A percentile compares a stretch with the other conserved stretches of the same genome.
phyloP scores from a whole-genome alignment of 805 yeast species.

The Yarrowia sp. region DNA sequence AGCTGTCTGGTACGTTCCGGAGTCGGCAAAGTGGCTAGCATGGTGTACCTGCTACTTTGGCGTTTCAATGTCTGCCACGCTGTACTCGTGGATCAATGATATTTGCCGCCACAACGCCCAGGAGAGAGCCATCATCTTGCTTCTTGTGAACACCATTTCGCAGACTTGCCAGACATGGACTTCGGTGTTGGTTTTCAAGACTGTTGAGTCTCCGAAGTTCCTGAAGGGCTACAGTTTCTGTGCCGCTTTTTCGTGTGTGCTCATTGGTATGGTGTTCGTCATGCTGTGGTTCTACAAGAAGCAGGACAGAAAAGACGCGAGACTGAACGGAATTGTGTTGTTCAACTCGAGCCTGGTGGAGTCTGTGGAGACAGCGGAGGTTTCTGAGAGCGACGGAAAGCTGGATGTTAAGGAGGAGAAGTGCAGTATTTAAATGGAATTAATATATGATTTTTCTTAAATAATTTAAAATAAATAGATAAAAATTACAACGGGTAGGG shows the following conservation, averaged over 20 bases:
- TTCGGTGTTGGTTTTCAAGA: constrained; percentile 47
- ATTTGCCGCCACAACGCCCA: constrained; percentile 55
- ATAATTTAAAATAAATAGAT: background rate
- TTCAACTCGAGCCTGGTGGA: background rate
- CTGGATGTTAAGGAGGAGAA: background rate
- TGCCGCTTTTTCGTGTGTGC: constrained; percentile 31
- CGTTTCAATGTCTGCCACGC: constrained; percentile 59
- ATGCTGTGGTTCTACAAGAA: constrained; percentile 52
- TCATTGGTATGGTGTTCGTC: constrained; percentile 33
- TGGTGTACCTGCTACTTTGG: constrained; percentile 56
- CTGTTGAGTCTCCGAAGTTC: constrained; percentile 36
- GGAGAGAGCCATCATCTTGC: constrained; percentile 51
- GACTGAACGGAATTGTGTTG: constrained; percentile 46
- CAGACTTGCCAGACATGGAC: constrained; percentile 57
- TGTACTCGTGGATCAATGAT: constrained; percentile 59
- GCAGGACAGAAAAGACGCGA: constrained; percentile 49
- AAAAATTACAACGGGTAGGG: too few species aligned
- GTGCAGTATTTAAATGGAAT: background rate
- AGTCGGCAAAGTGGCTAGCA: constrained; percentile 59
- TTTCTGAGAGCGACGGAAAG: background rate
- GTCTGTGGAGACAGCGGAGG: background rate
- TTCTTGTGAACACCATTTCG: constrained; percentile 52
- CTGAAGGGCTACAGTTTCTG: constrained; percentile 35
- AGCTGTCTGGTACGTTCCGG: constrained; percentile 56
- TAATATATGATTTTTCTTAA: background rate